Evolutionary conservation across 495 filamentous ascomycete genomes (phyloP).

Genomic region (Aspergillus leporis): DNA sequence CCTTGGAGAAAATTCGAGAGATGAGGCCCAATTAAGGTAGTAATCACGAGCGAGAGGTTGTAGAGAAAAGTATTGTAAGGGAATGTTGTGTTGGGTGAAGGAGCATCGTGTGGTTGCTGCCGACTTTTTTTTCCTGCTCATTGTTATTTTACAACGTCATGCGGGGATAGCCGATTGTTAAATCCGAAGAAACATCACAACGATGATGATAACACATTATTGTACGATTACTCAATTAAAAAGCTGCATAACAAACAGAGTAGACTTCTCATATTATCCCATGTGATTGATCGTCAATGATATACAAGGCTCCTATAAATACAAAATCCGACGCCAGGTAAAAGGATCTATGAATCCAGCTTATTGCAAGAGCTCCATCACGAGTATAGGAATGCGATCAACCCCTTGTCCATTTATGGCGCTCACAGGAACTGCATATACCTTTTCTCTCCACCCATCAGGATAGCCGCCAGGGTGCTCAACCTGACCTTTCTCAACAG

Average conservation of each 20-base stretch:
- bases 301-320: constrained; percentile 7
- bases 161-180: constrained; percentile 4
- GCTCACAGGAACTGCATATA: constrained; percentile 79
- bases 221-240: too few relatives aligned
- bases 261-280: not conserved
- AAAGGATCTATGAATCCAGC: not conserved
- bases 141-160: constrained; percentile 13
- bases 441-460: constrained; percentile 64
- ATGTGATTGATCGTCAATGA: not conserved
- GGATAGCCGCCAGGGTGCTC: constrained; percentile 71
- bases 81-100: not conserved
- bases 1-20: not conserved
- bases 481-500: constrained; percentile 55
- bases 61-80: not conserved
- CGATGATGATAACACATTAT: too few relatives aligned
- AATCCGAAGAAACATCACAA: not conserved
- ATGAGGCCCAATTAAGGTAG: not conserved
- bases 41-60: not conserved
- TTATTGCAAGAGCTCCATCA: constrained; percentile 68
- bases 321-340: constrained; percentile 10
- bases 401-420: constrained; percentile 85
- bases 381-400: constrained; percentile 72
- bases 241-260: not conserved
- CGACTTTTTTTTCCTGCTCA: not conserved
- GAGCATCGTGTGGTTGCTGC: not conserved